These are phyloP conservation scores for Cicer yamashitae DNA, from an alignment of 306 rosid species.

Conservation along the genomic window DNA sequence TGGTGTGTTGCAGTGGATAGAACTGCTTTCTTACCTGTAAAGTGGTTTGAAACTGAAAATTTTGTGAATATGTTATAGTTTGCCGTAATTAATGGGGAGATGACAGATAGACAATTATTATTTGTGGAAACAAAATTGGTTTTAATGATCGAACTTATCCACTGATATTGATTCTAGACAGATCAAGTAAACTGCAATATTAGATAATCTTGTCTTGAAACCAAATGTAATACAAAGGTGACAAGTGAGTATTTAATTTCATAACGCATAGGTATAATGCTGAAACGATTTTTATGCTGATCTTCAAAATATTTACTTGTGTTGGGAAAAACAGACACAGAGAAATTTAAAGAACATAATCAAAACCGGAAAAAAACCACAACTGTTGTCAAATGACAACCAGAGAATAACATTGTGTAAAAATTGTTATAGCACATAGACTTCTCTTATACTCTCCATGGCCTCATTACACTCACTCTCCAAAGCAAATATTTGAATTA, in stretches of 20 bases:
- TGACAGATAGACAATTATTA: slow-evolving; percentile 15
- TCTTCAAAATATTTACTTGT: slow-evolving; percentile 14
- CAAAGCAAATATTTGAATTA: too few relatives aligned
- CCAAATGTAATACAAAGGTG: not conserved
- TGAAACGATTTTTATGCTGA: slow-evolving; percentile 19
- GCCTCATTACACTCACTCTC: too few relatives aligned
- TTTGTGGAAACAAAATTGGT: slow-evolving; percentile 8
- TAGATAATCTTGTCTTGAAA: slow-evolving; percentile 4
- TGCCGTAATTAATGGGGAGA: slow-evolving; percentile 18
- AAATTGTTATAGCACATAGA: too few relatives aligned
- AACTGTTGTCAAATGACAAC: too few relatives aligned
- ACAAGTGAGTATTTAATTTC: not conserved
- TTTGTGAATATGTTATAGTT: slow-evolving; percentile 29
- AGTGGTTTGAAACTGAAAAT: slow-evolving; percentile 37
- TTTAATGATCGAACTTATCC: slow-evolving; percentile 26
- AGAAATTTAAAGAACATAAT: too few relatives aligned
- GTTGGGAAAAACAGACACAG: too few relatives aligned
- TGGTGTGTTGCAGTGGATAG: slow-evolving; percentile 8
- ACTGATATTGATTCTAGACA: slow-evolving; percentile 11
- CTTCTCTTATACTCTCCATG: too few relatives aligned
- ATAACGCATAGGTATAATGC: slow-evolving; percentile 3
- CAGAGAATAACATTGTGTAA: too few relatives aligned
- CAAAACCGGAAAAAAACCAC: too few relatives aligned
- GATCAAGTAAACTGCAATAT: slow-evolving; percentile 1
- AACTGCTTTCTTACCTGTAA: slow-evolving; percentile 11